A percentile compares a stretch with the other conserved stretches of the same genome.
These are phyloP conservation scores for Penicillium occitanis DNA, from an alignment of 2,329 filamentous ascomycete species.

Conservation along the genomic window DNA sequence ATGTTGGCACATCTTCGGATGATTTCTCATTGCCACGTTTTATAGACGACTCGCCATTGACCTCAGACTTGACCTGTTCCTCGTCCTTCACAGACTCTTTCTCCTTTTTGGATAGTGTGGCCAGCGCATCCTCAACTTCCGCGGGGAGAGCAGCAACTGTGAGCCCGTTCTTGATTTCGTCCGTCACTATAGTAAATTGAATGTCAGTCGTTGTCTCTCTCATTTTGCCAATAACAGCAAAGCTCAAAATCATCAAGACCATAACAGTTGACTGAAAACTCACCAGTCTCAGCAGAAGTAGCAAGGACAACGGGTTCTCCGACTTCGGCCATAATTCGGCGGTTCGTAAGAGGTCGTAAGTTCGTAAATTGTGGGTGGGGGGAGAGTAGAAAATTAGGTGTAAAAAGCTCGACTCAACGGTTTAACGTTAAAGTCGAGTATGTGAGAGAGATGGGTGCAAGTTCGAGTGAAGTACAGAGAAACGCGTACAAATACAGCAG, in stretches of 20 bases:
- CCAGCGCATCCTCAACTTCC: slow-evolving; percentile 15
- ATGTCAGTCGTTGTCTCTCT: not conserved
- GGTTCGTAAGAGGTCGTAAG: slow-evolving; percentile 10
- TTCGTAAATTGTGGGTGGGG: slow-evolving; percentile 14
- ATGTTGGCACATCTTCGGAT: slow-evolving; percentile 5
- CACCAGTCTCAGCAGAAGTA: slow-evolving; percentile 15
- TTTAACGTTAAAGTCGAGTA: not conserved
- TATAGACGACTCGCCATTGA: slow-evolving; percentile 16
- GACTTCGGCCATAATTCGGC: slow-evolving; percentile 13
- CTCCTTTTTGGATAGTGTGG: slow-evolving; percentile 16
- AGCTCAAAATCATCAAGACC: not conserved
- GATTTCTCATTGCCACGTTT: slow-evolving; percentile 14
- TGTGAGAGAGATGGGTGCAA: not conserved
- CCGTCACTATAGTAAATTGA: slow-evolving; percentile 5
- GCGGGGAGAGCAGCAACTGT: slow-evolving; percentile 15
- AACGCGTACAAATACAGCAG: slow-evolving; percentile 18
- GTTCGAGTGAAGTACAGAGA: not conserved
- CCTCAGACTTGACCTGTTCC: not conserved
- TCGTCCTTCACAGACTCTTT: slow-evolving; percentile 21
- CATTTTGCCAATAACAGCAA: not conserved
- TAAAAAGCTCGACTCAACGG: not conserved
- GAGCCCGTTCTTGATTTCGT: slow-evolving; percentile 19
- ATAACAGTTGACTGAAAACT: not conserved
- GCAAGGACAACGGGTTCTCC: slow-evolving; percentile 17
- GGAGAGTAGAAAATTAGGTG: not conserved